phyloP scores from a whole-genome alignment of 2,329 filamentous ascomycete species.

The Botryotinia globosa region DNA sequence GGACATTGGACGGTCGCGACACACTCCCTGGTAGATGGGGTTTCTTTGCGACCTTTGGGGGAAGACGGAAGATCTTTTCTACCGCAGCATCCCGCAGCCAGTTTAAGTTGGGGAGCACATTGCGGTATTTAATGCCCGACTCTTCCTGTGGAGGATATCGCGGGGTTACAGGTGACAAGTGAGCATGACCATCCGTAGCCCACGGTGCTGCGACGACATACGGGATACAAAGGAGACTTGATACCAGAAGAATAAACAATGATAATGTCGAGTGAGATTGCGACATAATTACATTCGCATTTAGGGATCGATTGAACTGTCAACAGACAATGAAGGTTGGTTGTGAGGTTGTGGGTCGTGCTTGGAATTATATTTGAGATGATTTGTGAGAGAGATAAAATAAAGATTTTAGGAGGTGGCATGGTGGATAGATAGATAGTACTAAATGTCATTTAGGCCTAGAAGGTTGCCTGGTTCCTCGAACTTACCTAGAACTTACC shows the following conservation, averaged over 20 bases:
- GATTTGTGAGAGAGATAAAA: neutral
- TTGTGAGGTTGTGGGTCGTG: neutral
- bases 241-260: conserved; percentile 19
- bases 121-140: conserved; percentile 23
- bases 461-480: neutral
- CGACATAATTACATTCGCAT: conserved; percentile 95
- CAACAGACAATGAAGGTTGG: neutral
- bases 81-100: conserved; percentile 51
- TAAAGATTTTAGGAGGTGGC: neutral
- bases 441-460: neutral
- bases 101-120: conserved; percentile 48
- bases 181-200: conserved; percentile 22
- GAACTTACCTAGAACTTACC: too few species aligned
- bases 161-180: conserved; percentile 21
- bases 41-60: conserved; percentile 30
- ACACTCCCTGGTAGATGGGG: conserved; percentile 23
- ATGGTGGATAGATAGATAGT: neutral
- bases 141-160: conserved; percentile 20
- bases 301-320: conserved; percentile 75
- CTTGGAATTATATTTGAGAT: conserved; percentile 1
- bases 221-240: conserved; percentile 23
- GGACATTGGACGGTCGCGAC: conserved; percentile 32
- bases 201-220: conserved; percentile 29
- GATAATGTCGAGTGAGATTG: conserved; percentile 44
- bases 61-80: conserved; percentile 50